Conservation (phyloP, 2,329 filamentous ascomycete genomes). For the Pseudogymnoascus sp. region DNA sequence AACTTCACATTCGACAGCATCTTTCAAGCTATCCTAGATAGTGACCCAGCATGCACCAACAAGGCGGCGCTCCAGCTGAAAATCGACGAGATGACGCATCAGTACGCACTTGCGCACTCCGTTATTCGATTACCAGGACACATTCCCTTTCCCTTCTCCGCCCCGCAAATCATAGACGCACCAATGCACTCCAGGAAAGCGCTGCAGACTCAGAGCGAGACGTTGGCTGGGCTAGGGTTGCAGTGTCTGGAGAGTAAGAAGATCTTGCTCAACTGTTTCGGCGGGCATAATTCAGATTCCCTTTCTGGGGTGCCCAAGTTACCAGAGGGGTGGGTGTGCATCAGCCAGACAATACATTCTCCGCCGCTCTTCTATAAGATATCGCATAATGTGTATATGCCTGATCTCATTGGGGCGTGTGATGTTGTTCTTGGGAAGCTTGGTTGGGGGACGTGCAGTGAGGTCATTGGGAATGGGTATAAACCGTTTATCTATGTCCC, state of each 20-base stretch:
- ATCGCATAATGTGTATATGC: constrained; percentile 18
- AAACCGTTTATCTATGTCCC: constrained; percentile 18
- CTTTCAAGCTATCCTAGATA: constrained; percentile 15
- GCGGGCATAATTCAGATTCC: constrained; percentile 14
- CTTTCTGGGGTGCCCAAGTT: constrained; percentile 14
- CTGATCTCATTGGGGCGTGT: constrained; percentile 18
- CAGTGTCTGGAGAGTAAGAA: constrained; percentile 13
- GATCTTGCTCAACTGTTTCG: constrained; percentile 16
- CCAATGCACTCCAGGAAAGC: constrained; percentile 20
- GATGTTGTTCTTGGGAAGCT: constrained; percentile 20
- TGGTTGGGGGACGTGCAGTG: constrained; percentile 20
- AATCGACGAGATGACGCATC: constrained; percentile 16
- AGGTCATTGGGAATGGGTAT: constrained; percentile 21
- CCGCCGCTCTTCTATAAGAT: constrained; percentile 20
- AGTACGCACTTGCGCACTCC: constrained; percentile 17
- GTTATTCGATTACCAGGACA: constrained; percentile 18
- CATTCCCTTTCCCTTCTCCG: constrained; percentile 17
- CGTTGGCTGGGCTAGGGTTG: constrained; percentile 9
- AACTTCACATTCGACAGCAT: constrained; percentile 20
- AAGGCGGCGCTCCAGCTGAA: constrained; percentile 12
- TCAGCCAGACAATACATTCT: constrained; percentile 19
- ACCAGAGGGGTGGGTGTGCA: constrained; percentile 19
- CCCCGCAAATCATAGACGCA: constrained; percentile 14
- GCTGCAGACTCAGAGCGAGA: constrained; percentile 12
- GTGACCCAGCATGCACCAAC: constrained; percentile 12